phyloP scores from a whole-genome alignment of 2,329 filamentous ascomycete genomes.

The Fusarium cyanostomum region DNA sequence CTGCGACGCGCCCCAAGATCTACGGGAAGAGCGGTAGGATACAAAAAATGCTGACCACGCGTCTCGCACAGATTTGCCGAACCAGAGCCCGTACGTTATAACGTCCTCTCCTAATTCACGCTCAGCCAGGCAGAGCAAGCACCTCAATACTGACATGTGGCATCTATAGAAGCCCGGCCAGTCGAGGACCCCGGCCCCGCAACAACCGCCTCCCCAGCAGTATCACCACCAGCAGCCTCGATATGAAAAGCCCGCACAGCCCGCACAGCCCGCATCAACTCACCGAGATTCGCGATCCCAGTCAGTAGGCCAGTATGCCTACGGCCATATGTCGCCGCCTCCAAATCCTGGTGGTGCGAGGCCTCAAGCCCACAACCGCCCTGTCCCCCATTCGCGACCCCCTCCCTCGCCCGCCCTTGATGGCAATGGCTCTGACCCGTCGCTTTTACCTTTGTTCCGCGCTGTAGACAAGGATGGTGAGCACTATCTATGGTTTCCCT shows the following conservation, averaged over 20 bases:
- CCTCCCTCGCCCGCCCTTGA: constrained; percentile 70
- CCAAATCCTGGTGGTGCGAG: constrained; percentile 56
- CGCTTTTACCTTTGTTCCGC: constrained; percentile 84
- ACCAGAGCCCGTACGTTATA: constrained; percentile 70
- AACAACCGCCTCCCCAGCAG: constrained; percentile 45
- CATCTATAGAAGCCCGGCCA: constrained; percentile 50
- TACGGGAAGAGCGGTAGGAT: constrained; percentile 14
- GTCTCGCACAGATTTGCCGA: constrained; percentile 70
- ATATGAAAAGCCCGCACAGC: constrained; percentile 62
- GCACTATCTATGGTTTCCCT: constrained; percentile 33
- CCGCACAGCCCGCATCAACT: too few species aligned
- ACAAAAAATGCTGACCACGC: constrained; percentile 39
- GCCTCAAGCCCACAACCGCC: constrained; percentile 58
- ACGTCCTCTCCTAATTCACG: neutral
- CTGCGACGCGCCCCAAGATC: constrained; percentile 26
- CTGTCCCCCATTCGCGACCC: constrained; percentile 67
- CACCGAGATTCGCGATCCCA: constrained; percentile 42
- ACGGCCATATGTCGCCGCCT: constrained; percentile 62
- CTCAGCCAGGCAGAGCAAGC: neutral
- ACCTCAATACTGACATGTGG: constrained; percentile 26
- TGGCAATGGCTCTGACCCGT: constrained; percentile 56
- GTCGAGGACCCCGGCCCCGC: constrained; percentile 41
- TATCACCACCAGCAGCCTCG: constrained; percentile 47
- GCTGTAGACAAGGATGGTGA: constrained; percentile 87
- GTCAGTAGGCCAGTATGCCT: constrained; percentile 44